Percentiles rank a stretch among this genome's conserved stretches.
phyloP scores from a whole-genome alignment of 768 basidiomycete species.

The Zangia roseola region DNA sequence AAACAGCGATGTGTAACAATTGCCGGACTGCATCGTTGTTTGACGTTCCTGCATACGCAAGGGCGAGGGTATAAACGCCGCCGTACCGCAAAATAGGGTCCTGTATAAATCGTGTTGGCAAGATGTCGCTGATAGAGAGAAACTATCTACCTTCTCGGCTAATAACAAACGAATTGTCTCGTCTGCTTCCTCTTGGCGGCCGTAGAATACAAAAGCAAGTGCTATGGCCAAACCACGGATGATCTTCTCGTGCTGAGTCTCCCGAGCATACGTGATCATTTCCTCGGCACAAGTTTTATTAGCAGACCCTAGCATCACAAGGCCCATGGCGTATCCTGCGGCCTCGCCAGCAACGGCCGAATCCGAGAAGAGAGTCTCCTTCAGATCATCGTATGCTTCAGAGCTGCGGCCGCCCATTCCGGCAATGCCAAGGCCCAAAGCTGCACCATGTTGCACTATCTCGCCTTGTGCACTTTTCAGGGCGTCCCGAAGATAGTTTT shows the following conservation, averaged over 20 bases:
- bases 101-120: slow-evolving; percentile 39
- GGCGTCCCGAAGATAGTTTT: slow-evolving; percentile 75
- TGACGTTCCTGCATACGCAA: slow-evolving; percentile 95
- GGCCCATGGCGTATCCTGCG: slow-evolving; percentile 95
- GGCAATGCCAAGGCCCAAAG: slow-evolving; percentile 93
- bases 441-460: slow-evolving; percentile 95
- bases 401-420: slow-evolving; percentile 90
- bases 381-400: slow-evolving; percentile 90
- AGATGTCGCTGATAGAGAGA: neutral
- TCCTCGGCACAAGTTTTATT: slow-evolving; percentile 78
- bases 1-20: slow-evolving; percentile 94
- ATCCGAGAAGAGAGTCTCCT: slow-evolving; percentile 86
- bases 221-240: slow-evolving; percentile 95
- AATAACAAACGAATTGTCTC: slow-evolving; percentile 73
- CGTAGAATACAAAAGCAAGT: slow-evolving; percentile 89
- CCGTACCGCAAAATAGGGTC: slow-evolving; percentile 97
- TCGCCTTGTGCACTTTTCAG: slow-evolving; percentile 76
- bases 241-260: slow-evolving; percentile 99
- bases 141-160: slow-evolving; percentile 71
- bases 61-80: slow-evolving; percentile 93
- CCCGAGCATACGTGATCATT: slow-evolving; percentile 94
- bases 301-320: slow-evolving; percentile 96
- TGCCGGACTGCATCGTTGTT: slow-evolving; percentile 92
- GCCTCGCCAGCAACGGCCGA: slow-evolving; percentile 96
- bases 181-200: slow-evolving; percentile 90